A percentile compares a stretch with the other conserved stretches of the same genome.
phyloP scores from a whole-genome alignment of 371 early-diverging fungal genomes.

The Lichtheimia ornata region DNA sequence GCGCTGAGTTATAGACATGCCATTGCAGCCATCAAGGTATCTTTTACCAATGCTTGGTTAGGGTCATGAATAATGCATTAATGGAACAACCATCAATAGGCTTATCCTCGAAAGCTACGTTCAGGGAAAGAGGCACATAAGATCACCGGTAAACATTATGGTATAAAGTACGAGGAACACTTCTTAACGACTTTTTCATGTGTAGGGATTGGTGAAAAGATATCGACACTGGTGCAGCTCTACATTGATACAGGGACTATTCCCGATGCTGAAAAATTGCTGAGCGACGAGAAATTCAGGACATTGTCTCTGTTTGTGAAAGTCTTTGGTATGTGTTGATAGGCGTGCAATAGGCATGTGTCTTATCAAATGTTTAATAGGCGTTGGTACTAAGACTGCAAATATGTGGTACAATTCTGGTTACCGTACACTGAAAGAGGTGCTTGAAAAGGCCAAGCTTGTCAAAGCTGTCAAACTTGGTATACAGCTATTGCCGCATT shows the following conservation, averaged over 20 bases:
- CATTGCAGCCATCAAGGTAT: conserved; percentile 51
- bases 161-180: neutral
- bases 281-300: conserved; percentile 28
- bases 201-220: conserved; percentile 51
- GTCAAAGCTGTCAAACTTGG: conserved; percentile 30
- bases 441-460: conserved; percentile 33
- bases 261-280: conserved; percentile 38
- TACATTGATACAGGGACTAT: conserved; percentile 47
- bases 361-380: conserved; percentile 13
- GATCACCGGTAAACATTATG: conserved; percentile 33
- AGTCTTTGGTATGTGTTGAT: conserved; percentile 38
- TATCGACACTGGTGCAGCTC: conserved; percentile 29
- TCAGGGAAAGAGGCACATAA: conserved; percentile 45
- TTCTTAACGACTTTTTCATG: neutral
- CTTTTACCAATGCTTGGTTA: neutral
- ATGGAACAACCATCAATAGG: conserved; percentile 17
- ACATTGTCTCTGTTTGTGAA: conserved; percentile 31
- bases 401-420: conserved; percentile 51
- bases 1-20: conserved; percentile 51
- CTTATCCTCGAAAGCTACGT: conserved; percentile 45
- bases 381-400: conserved; percentile 49
- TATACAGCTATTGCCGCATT: conserved; percentile 41
- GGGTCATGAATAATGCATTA: too few species aligned
- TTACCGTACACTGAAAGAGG: conserved; percentile 48
- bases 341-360: neutral